Evolutionary conservation across 1,284 basidiomycete species (phyloP).

Genomic region (Boletus semigastroideus): DNA sequence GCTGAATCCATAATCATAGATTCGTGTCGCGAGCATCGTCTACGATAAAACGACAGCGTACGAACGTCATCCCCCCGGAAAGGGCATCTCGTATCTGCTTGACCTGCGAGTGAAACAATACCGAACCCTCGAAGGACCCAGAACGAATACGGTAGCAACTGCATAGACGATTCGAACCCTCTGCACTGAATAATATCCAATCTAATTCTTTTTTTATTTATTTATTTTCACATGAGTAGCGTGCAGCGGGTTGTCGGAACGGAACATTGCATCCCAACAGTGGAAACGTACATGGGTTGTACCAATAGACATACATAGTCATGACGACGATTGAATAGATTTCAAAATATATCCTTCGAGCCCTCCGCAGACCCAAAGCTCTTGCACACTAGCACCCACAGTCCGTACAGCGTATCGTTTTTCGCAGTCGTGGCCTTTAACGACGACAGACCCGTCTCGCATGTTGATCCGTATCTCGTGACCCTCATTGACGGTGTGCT

Average conservation of each 20-base stretch:
- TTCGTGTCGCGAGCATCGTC: slow-evolving; percentile 57
- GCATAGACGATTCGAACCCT: background rate
- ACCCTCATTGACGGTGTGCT: slow-evolving; percentile 78
- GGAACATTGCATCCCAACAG: too few relatives aligned
- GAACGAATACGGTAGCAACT: background rate
- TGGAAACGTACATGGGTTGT: too few relatives aligned
- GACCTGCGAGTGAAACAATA: slow-evolving; percentile 31
- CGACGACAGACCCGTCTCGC: slow-evolving; percentile 63
- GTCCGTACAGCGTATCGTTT: slow-evolving; percentile 70
- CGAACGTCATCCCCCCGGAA: slow-evolving; percentile 46
- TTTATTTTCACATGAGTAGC: too few relatives aligned
- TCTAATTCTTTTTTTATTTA: too few relatives aligned
- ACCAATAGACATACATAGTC: background rate
- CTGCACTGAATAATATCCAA: too few relatives aligned
- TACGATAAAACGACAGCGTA: slow-evolving; percentile 49
- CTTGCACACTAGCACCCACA: slow-evolving; percentile 90
- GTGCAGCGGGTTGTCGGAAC: too few relatives aligned
- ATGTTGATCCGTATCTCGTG: slow-evolving; percentile 70
- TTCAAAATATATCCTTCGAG: slow-evolving; percentile 79
- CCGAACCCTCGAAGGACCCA: slow-evolving; percentile 6
- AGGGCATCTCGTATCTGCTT: slow-evolving; percentile 15
- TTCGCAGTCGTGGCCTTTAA: slow-evolving; percentile 45
- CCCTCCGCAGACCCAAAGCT: slow-evolving; percentile 83
- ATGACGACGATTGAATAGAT: slow-evolving; percentile 48
- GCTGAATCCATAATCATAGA: slow-evolving; percentile 38